Base-by-base conservation (phyloP, 2,329 filamentous ascomycete species). In the Xylariaceae sp. region DNA sequence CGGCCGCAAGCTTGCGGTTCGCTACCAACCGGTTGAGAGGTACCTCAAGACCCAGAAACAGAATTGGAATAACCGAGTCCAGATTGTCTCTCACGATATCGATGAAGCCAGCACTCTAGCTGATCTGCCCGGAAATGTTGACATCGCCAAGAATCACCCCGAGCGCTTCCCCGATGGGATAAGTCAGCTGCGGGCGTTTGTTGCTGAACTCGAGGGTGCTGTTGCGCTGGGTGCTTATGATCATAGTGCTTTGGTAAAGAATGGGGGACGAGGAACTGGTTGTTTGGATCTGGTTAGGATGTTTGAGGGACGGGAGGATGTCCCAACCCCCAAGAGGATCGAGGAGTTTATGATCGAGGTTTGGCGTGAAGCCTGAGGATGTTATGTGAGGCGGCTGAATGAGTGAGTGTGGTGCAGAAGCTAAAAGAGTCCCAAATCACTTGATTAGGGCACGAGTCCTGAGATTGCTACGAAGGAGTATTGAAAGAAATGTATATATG, bases 221-320 rank as follows among this genome's bases (percentile, higher is more conserved):
- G 58, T 64, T 6, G 62, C 56, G 5, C 53, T 64, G 10, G 62
- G 61, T 1, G 59, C 59, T 2, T 65, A 54, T 42, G 59, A 65
- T 37, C 53, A 64, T 17, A 46, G 46, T 5, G 44, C 41, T 22
- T 21, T 59, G 17, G n/a, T n/a, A n/a, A n/a, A n/a, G n/a, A n/a
- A n/a, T n/a, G n/a, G n/a, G n/a, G n/a, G n/a, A n/a, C n/a, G n/a
- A n/a, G n/a, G n/a, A n/a, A 21, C 37, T 16, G 49, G 44, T 12
- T 40, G 53, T 37, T n/a, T 58, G 17, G 48, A 60, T 37, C 50
- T 61, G 3, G 57, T 55, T 34, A 44, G 55, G 39, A 22, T 20
- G 8, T 61, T 61, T 33, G 40, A 54, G 34, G 54, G 45, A 5
- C 50, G 32, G 25, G n/a, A n/a, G n/a, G n/a, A n/a, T n/a, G 37